Evolutionary conservation across 2,329 filamentous ascomycete genomes (phyloP).

Genomic region (Rhynchosporium agropyri): DNA sequence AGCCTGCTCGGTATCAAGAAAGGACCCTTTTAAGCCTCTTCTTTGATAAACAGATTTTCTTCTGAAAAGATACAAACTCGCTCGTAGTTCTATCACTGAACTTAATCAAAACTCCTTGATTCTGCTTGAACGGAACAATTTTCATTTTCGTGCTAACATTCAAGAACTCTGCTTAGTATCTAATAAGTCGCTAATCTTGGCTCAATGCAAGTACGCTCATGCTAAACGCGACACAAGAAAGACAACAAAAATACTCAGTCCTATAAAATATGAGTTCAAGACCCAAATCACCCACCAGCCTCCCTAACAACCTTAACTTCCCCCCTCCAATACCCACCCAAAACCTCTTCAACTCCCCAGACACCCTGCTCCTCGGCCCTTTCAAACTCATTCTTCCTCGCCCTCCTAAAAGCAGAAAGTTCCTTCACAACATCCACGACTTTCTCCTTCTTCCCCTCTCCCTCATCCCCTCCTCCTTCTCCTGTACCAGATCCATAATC

Average conservation of each 20-base stretch:
- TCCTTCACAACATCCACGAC: slow-evolving; percentile 27
- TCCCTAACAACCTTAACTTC: slow-evolving; percentile 29
- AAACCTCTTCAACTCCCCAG: slow-evolving; percentile 18
- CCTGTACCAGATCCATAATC: slow-evolving; percentile 16
- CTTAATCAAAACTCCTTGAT: no score
- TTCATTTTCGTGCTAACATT: not conserved
- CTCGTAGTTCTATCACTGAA: no score
- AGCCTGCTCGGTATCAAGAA: no score
- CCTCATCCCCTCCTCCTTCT: slow-evolving; percentile 4
- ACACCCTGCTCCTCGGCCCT: slow-evolving; percentile 4
- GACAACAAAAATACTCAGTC: not conserved
- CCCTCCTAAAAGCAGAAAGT: slow-evolving; percentile 24
- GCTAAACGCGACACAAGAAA: not conserved
- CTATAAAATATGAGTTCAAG: not conserved
- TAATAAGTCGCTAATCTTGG: not conserved
- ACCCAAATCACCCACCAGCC: not conserved
- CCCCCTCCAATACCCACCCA: slow-evolving; percentile 32
- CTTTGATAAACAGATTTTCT: no score
- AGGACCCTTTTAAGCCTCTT: no score
- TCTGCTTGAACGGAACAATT: not conserved
- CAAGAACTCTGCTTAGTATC: not conserved
- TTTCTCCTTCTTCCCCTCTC: not conserved
- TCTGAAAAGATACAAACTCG: no score
- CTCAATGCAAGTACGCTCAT: not conserved
- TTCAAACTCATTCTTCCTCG: slow-evolving; percentile 27